phyloP scores from a whole-genome alignment of 2,329 filamentous ascomycete species.

The Elsinoe arachidis region DNA sequence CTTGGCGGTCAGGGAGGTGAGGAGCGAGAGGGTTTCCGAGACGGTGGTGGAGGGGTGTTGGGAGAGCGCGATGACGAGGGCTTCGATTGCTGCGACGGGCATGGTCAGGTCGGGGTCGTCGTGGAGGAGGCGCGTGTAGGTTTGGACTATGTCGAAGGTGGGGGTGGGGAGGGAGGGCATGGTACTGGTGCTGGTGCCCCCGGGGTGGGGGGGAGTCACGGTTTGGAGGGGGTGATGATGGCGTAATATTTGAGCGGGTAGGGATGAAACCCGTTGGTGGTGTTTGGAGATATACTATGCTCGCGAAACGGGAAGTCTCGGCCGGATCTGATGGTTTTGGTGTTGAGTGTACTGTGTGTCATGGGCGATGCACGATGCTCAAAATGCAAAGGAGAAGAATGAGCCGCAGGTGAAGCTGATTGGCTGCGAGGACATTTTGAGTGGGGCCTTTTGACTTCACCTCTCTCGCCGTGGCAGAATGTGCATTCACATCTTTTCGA shows the following conservation, averaged over 20 bases:
- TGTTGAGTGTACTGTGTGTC: too few species aligned
- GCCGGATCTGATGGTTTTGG: too few species aligned
- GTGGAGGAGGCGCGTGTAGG: slow-evolving; percentile 55
- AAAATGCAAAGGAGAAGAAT: too few species aligned
- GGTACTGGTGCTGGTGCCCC: background rate
- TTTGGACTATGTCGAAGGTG: slow-evolving; percentile 49
- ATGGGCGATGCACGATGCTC: too few species aligned
- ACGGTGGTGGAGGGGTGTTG: slow-evolving; percentile 75
- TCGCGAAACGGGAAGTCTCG: too few species aligned
- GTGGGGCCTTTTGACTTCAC: too few species aligned
- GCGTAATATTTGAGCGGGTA: background rate
- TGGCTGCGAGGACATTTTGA: too few species aligned
- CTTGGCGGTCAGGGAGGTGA: slow-evolving; percentile 66
- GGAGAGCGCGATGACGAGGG: slow-evolving; percentile 77
- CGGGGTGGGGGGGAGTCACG: background rate
- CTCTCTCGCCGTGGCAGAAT: too few species aligned
- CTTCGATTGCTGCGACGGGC: slow-evolving; percentile 89
- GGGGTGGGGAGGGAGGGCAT: background rate
- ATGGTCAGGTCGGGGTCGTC: slow-evolving; percentile 82
- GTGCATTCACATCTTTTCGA: too few species aligned
- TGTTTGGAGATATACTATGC: too few species aligned
- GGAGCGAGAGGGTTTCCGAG: slow-evolving; percentile 82
- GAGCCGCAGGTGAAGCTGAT: too few species aligned
- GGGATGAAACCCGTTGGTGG: too few species aligned
- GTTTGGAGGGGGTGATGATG: background rate